Evolutionary conservation across 768 basidiomycete species (phyloP).

Genomic region (Suillus placidus): DNA sequence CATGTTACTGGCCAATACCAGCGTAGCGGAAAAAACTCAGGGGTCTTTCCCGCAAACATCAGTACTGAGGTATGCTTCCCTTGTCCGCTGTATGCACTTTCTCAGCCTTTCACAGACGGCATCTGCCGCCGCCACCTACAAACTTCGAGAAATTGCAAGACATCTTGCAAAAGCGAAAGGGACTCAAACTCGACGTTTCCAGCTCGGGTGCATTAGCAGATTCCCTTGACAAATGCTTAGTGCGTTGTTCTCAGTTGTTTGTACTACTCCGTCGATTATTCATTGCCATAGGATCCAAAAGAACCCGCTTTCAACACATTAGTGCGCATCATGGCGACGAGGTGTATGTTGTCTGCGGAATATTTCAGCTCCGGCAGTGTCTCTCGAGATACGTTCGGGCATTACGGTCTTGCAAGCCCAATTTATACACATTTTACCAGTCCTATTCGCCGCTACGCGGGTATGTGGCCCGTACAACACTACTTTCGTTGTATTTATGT

Average conservation of each 20-base stretch:
- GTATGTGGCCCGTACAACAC: constrained; percentile 40
- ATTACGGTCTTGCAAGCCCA: constrained; percentile 95
- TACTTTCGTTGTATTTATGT: neutral
- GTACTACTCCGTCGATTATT: constrained; percentile 6
- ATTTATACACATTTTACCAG: constrained; percentile 99
- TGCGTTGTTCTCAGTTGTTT: constrained; percentile 40
- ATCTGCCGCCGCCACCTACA: constrained; percentile 85
- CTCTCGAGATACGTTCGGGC: constrained; percentile 87
- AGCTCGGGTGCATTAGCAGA: constrained; percentile 87
- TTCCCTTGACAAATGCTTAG: constrained; percentile 86
- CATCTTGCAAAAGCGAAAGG: constrained; percentile 83
- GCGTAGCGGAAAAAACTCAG: constrained; percentile 89
- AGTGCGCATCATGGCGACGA: constrained; percentile 97
- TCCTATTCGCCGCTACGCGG: constrained; percentile 95
- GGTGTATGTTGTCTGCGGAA: constrained; percentile 98
- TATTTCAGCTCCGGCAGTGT: constrained; percentile 98
- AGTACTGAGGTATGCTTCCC: constrained; percentile 67
- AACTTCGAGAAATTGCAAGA: constrained; percentile 98
- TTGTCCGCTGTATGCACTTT: neutral
- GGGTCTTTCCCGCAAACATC: constrained; percentile 96
- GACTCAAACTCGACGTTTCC: constrained; percentile 83
- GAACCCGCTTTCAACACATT: constrained; percentile 96
- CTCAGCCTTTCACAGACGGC: constrained; percentile 56
- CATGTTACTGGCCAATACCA: constrained; percentile 97
- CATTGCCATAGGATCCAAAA: constrained; percentile 60